A percentile compares a stretch with the other conserved stretches of the same genome.
Conservation (phyloP, 495 filamentous ascomycete genomes). For the Penicillium cataractarum region DNA sequence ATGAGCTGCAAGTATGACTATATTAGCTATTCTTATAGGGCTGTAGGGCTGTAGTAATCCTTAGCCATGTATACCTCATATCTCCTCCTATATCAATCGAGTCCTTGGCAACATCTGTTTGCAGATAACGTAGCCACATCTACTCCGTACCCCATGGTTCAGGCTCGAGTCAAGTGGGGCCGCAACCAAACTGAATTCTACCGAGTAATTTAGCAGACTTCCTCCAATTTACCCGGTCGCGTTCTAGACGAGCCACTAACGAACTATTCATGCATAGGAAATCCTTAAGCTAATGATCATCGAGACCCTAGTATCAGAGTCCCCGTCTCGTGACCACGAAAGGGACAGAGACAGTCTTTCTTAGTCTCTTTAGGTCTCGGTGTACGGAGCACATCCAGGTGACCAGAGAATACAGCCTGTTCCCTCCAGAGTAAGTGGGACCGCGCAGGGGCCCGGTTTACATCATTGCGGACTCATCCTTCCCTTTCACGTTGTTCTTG, state of each 20-base stretch:
- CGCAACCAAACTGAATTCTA: neutral
- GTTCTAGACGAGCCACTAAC: slow-evolving; percentile 10
- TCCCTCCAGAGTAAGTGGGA: neutral
- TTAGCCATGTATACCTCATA: neutral
- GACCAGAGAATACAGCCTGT: neutral
- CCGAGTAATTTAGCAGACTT: slow-evolving; percentile 11
- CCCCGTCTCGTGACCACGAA: neutral
- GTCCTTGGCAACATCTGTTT: neutral
- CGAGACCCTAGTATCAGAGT: neutral
- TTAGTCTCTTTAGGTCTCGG: neutral
- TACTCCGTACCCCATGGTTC: neutral
- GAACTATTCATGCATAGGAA: neutral
- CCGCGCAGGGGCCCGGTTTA: slow-evolving; percentile 17
- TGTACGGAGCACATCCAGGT: neutral
- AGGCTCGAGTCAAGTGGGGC: neutral
- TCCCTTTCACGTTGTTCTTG: neutral
- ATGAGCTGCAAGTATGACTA: neutral
- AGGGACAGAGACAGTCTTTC: neutral
- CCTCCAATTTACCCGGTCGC: slow-evolving; percentile 8
- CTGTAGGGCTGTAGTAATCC: neutral
- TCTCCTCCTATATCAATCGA: neutral
- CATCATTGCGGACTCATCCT: slow-evolving; percentile 24
- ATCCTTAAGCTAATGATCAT: slow-evolving; percentile 3
- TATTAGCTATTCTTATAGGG: neutral
- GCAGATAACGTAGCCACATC: neutral